Evolutionary conservation across 768 basidiomycete species (phyloP), one percentile per base, ranked within the genome.

Genomic region (Udeniomyces megalosporus): DNA sequence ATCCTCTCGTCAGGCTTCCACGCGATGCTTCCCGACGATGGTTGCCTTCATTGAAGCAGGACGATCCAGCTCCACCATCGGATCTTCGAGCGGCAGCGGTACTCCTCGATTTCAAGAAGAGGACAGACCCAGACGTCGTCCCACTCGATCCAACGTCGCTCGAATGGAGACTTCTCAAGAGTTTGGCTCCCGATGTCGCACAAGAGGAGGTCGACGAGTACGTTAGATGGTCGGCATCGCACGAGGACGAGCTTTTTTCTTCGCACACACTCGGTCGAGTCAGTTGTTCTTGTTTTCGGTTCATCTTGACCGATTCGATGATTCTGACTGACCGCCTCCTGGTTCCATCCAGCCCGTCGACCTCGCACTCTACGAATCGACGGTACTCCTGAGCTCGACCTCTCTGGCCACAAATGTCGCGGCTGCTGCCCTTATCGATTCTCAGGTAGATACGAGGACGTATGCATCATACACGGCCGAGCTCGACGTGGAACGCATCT

Each of bases 181-280:
- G 56, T n/a, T 24, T 70, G 15, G 42, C 65, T 12, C 70, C 70
- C 1, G 22, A 47, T 15, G 66, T 69, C n/a, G 55, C 55, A 2
- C 11, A 35, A 2, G 64, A 64, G 10, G 67, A 70, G 54, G 66
- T 64, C 3, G 61, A 61, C 12, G 71, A 72, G 56, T 72, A 72
- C 65, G 64, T 60, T 26, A 54, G 61, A 17, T 63, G 62, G 62
- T 58, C 62, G 22, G 62, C 56, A 11, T 63, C 62, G 28, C 62
- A 63, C 32, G 62, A 58, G 42, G 62, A 63, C 29, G 62, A 63
- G 44, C 31, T 58, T 4, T 63, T 63, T 22, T 57, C 62, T 3
- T 63, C 62, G 0, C 54, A 63, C 42, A 58, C 56, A 0, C 57
- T 63, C 12, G 62, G 62, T n/a, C 34, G 61, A 24, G 61, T 63